Conservation (phyloP, 495 filamentous ascomycete species). For the Aspergillus homomorphus region DNA sequence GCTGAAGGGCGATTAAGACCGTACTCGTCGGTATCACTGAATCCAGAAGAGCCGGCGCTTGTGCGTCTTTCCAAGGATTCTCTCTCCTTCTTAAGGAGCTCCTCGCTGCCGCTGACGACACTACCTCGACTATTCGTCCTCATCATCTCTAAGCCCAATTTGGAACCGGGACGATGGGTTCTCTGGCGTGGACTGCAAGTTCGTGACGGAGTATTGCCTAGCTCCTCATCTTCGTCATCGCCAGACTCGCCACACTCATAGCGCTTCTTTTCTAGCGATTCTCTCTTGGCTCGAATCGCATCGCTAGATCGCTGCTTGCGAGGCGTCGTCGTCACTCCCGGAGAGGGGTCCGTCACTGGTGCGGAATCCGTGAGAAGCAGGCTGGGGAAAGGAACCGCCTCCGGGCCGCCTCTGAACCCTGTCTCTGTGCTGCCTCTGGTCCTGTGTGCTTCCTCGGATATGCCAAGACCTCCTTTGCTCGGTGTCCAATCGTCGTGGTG, state of each 20-base stretch:
- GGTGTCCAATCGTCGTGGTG: slow-evolving; percentile 73
- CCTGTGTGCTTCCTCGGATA: slow-evolving; percentile 49
- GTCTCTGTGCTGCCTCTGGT: slow-evolving; percentile 26
- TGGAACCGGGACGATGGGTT: slow-evolving; percentile 60
- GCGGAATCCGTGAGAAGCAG: slow-evolving; percentile 65
- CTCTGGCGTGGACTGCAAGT: slow-evolving; percentile 55
- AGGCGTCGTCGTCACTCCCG: slow-evolving; percentile 37
- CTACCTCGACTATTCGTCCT: slow-evolving; percentile 88
- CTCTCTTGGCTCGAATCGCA: slow-evolving; percentile 70
- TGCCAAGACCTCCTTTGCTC: slow-evolving; percentile 64
- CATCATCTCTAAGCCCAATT: slow-evolving; percentile 93
- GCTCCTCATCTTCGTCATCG: slow-evolving; percentile 90
- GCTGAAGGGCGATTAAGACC: slow-evolving; percentile 19
- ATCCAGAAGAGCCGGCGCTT: slow-evolving; percentile 23
- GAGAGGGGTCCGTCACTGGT: slow-evolving; percentile 58
- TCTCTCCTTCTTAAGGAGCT: slow-evolving; percentile 38
- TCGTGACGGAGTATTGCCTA: slow-evolving; percentile 59
- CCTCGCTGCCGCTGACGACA: slow-evolving; percentile 56
- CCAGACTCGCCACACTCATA: slow-evolving; percentile 81
- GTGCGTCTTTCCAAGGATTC: slow-evolving; percentile 30
- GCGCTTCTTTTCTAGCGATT: slow-evolving; percentile 70
- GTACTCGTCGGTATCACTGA: slow-evolving; percentile 24
- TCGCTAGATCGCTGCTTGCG: slow-evolving; percentile 74
- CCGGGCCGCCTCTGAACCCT: slow-evolving; percentile 25
- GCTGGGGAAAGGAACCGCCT: slow-evolving; percentile 43